A percentile compares a stretch with the other conserved stretches of the same genome.
These are phyloP conservation scores for Arbutus unedo DNA, from an alignment of 148 eudicot species.

Conservation along the genomic window DNA sequence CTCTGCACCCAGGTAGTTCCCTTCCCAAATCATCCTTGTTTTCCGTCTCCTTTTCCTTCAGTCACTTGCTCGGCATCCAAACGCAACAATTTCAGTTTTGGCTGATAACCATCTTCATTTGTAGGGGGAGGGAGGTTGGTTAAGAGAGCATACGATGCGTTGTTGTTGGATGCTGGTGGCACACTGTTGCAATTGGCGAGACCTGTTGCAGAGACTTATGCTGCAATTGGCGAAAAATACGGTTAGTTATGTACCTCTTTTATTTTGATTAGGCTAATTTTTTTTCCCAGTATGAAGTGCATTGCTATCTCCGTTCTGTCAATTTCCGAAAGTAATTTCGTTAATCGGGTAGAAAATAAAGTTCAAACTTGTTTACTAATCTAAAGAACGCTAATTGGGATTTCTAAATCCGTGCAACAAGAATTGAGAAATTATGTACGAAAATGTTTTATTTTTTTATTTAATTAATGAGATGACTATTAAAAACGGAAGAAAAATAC, in stretches of 20 bases:
- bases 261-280: neutral
- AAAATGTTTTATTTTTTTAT: neutral
- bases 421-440: neutral
- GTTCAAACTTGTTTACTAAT: too few relatives aligned
- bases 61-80: neutral
- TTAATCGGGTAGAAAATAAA: too few relatives aligned
- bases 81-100: neutral
- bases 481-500: too few relatives aligned
- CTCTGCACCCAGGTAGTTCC: conserved; percentile 44
- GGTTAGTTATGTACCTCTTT: conserved; percentile 34
- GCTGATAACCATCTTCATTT: neutral
- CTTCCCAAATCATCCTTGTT: neutral
- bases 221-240: conserved; percentile 66
- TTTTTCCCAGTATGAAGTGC: too few relatives aligned
- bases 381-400: too few relatives aligned
- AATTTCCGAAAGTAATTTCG: too few relatives aligned
- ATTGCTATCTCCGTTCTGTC: too few relatives aligned
- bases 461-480: too few relatives aligned
- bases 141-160: conserved; percentile 69
- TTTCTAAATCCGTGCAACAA: too few relatives aligned
- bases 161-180: conserved; percentile 95
- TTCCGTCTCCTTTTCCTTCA: neutral
- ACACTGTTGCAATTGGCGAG: conserved; percentile 81
- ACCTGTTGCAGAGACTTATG: conserved; percentile 83
- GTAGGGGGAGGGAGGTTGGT: conserved; percentile 32